These are phyloP conservation scores for Teratosphaeria nubilosa DNA, from an alignment of 2,329 filamentous ascomycete genomes.

Conservation along the genomic window DNA sequence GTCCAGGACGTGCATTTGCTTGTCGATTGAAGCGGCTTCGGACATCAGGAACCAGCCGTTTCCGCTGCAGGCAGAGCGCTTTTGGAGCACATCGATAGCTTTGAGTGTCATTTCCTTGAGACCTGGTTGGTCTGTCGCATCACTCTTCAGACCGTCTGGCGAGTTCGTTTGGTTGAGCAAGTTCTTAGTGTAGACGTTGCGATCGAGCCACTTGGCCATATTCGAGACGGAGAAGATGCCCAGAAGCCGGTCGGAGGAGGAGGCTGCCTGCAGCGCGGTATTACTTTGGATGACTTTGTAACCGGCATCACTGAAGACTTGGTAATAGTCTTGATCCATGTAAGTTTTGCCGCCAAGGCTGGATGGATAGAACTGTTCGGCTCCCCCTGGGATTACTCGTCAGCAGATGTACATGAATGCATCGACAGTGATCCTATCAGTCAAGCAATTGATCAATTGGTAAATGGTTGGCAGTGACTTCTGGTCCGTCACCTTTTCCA, in stretches of 20 bases:
- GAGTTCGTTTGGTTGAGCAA: constrained; percentile 56
- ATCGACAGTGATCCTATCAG: too few species aligned
- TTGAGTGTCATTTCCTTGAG: constrained; percentile 87
- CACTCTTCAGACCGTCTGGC: constrained; percentile 52
- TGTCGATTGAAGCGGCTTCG: constrained; percentile 77
- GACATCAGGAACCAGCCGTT: constrained; percentile 77
- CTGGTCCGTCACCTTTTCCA: too few species aligned
- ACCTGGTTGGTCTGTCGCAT: constrained; percentile 67
- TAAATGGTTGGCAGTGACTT: too few species aligned
- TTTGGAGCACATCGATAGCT: constrained; percentile 68
- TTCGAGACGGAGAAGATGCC: constrained; percentile 68
- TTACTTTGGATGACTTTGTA: constrained; percentile 67
- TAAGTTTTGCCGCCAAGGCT: constrained; percentile 51
- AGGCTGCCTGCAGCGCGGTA: constrained; percentile 52
- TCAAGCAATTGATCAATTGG: too few species aligned
- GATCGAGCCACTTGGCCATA: constrained; percentile 77
- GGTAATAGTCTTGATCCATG: constrained; percentile 61
- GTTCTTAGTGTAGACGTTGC: constrained; percentile 68
- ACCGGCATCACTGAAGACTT: constrained; percentile 58
- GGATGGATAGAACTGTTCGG: constrained; percentile 60
- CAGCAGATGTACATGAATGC: not conserved
- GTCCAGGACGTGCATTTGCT: constrained; percentile 79
- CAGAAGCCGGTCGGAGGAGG: constrained; percentile 54
- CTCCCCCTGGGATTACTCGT: constrained; percentile 38
- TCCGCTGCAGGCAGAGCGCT: constrained; percentile 43